A percentile compares a stretch with the other conserved stretches of the same genome.
Conservation (phyloP, 352 stramenopile species). For the Lagenidium giganteum region DNA sequence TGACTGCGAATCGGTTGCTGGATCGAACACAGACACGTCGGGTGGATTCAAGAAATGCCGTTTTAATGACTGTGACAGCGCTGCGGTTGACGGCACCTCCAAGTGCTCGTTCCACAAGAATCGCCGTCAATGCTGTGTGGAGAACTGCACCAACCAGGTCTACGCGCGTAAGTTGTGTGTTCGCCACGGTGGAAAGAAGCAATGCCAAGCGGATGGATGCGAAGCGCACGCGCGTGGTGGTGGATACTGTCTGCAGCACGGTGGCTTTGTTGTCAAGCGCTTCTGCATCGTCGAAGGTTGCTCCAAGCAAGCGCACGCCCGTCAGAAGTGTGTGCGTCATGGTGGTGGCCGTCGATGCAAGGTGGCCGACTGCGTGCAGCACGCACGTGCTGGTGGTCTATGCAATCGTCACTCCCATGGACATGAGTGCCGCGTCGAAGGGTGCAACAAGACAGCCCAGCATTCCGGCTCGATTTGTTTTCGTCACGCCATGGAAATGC, state of each 20-base stretch:
- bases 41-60: slow-evolving; percentile 50
- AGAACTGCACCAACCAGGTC: slow-evolving; percentile 82
- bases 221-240: slow-evolving; percentile 67
- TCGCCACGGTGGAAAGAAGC: slow-evolving; percentile 75
- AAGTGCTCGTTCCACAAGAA: slow-evolving; percentile 86
- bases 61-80: slow-evolving; percentile 81
- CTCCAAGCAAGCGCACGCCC: slow-evolving; percentile 68
- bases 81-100: slow-evolving; percentile 59
- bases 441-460: slow-evolving; percentile 79
- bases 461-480: slow-evolving; percentile 76
- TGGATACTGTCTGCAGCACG: slow-evolving; percentile 73
- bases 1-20: no score
- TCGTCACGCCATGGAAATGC: slow-evolving; percentile 70
- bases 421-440: slow-evolving; percentile 70
- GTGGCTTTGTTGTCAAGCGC: slow-evolving; percentile 77
- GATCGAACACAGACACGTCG: slow-evolving; percentile 9
- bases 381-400: slow-evolving; percentile 58
- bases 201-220: slow-evolving; percentile 71
- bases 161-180: slow-evolving; percentile 80
- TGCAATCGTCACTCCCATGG: slow-evolving; percentile 75
- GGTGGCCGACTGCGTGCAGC: slow-evolving; percentile 68
- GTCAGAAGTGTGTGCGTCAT: slow-evolving; percentile 74
- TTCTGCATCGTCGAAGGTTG: slow-evolving; percentile 81
- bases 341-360: slow-evolving; percentile 66
- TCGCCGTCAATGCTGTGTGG: slow-evolving; percentile 68